Conservation (phyloP, 768 basidiomycete species). For the Phanerochaete sordida region DNA sequence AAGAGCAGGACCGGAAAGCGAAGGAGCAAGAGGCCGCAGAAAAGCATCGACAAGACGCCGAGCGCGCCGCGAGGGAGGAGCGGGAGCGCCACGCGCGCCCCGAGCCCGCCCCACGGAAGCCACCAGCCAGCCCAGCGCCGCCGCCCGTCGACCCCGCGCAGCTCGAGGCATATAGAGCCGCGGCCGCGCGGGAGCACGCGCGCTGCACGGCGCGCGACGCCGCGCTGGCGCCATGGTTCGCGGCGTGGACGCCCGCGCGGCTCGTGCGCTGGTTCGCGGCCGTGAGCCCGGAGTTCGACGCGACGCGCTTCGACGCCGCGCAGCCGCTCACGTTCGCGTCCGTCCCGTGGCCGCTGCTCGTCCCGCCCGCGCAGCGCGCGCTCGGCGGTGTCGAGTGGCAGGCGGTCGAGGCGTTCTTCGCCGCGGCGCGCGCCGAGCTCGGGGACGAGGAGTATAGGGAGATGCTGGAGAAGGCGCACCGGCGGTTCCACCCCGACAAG, state of each 20-base stretch:
- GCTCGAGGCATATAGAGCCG: background rate
- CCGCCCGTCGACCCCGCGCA: background rate
- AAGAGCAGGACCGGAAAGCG: background rate
- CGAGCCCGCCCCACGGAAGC: background rate
- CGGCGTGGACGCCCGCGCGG: background rate
- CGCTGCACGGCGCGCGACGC: background rate
- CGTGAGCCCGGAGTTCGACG: constrained; percentile 50
- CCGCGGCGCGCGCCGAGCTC: constrained; percentile 32
- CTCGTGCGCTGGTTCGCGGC: background rate
- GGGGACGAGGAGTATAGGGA: constrained; percentile 57
- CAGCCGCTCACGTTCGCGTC: constrained; percentile 54
- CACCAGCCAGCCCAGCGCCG: background rate
- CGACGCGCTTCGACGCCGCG: constrained; percentile 47
- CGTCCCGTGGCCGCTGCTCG: constrained; percentile 76
- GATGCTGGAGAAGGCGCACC: constrained; percentile 67
- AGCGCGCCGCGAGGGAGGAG: background rate
- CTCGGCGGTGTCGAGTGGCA: constrained; percentile 66
- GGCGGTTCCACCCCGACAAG: constrained; percentile 75
- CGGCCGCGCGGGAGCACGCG: background rate
- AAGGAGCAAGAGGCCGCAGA: background rate
- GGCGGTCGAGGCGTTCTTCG: background rate
- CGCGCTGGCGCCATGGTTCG: background rate
- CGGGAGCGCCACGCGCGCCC: background rate
- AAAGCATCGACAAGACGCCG: background rate
- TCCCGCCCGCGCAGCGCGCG: constrained; percentile 45